Conservation (phyloP, 768 basidiomycete species). For the Favolaschia claudopus region DNA sequence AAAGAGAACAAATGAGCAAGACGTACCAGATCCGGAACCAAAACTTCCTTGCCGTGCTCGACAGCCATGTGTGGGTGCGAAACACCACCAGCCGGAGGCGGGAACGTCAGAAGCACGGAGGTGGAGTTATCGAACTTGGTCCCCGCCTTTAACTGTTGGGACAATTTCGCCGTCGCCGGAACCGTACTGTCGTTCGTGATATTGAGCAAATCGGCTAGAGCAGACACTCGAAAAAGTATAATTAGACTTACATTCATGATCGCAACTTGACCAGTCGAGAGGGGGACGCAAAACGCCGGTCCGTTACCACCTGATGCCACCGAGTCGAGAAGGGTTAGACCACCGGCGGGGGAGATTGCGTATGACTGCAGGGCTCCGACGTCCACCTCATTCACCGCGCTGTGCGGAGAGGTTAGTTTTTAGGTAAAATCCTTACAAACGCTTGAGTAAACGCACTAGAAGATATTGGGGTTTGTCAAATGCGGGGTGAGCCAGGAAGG, state of each 20-base stretch:
- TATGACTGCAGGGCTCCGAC: conserved; percentile 47
- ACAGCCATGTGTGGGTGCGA: conserved; percentile 55
- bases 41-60: conserved; percentile 46
- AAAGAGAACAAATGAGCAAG: not conserved
- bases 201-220: too few species aligned
- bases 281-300: conserved; percentile 43
- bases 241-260: conserved; percentile 44
- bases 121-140: conserved; percentile 30
- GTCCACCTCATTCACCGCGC: conserved; percentile 47
- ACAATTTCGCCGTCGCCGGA: conserved; percentile 49
- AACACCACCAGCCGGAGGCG: conserved; percentile 35
- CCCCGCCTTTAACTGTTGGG: conserved; percentile 35
- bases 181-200: conserved; percentile 42
- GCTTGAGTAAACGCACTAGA: conserved; percentile 20
- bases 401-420: too few species aligned
- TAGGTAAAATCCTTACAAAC: too few species aligned
- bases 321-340: conserved; percentile 40
- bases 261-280: conserved; percentile 50
- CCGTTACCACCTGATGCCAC: conserved; percentile 42
- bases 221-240: not conserved
- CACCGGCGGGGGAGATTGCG: conserved; percentile 39
- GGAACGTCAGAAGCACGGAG: conserved; percentile 44
- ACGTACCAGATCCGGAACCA: conserved; percentile 54
- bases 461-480: conserved; percentile 3
- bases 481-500: conserved; percentile 15